Base-by-base conservation (phyloP, 352 stramenopile species). In the Phytophthora hibernalis region DNA sequence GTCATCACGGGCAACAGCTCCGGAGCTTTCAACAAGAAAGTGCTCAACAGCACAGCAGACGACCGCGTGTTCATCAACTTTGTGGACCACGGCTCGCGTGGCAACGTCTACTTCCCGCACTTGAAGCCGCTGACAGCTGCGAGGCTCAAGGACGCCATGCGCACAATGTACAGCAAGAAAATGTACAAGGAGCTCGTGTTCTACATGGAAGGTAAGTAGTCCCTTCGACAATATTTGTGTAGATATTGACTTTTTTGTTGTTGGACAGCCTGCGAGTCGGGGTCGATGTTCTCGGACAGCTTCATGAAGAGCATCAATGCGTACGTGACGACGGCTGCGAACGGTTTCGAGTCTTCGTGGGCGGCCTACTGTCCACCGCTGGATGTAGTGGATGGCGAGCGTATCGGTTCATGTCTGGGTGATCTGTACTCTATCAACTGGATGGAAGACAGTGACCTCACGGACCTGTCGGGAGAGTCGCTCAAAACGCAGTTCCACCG, bases 1-100 rank as follows among this genome's bases (percentile, higher is more conserved):
- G 92, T 98, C 26, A 68, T 98, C 40, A 72, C 83, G 10, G 93
- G 93, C 44, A 88, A 98, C 58, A 70, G 72, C 26, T 76, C 75
- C 1, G 76, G 43, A 1, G 72, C 77, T 0, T 82, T 74, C 1
- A 82, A 90, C 18, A 85, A 87, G 43, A 93, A 91, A 44, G 92
- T 97, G 47, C 85, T 98, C 4, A 76, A 81, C n/a, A 97, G 87
- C 63, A 92, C 86, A 1, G 40, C 56, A 2, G 62, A 93, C 1
- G 93, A 98, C 64, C 83, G 92, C 43, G 91, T 98, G 24, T 98
- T 98, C 65, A 69, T 98, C 52, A 97, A 97, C 65, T 98, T 97
- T 74, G 82, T 97, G 33, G 91, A 98, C 65, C 93, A 98, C 58
- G 93, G 93, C 47, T 92, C 85, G 4, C 72, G 84, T 3, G 89